phyloP scores from a whole-genome alignment of 441 rosid species.

The Corymbia calophylla region DNA sequence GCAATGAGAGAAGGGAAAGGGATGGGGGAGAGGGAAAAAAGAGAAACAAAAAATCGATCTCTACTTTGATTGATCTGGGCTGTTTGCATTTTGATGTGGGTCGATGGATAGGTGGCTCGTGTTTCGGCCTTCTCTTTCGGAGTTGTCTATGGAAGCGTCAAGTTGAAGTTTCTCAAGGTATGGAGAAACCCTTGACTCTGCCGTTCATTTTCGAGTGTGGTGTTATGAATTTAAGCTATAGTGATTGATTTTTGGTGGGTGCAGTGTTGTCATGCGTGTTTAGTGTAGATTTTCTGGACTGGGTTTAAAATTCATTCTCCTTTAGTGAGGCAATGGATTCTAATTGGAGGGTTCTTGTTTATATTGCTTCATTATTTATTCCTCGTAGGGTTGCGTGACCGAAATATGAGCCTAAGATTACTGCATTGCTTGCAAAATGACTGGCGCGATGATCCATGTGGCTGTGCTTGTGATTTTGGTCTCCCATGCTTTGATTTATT shows the following conservation, averaged over 20 bases:
- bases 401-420: background rate
- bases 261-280: background rate
- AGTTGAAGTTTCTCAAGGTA: conserved; percentile 66
- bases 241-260: background rate
- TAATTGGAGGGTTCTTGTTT: background rate
- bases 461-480: background rate
- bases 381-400: background rate
- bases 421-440: background rate
- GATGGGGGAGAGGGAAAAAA: background rate
- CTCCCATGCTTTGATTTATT: background rate
- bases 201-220: background rate
- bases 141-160: conserved; percentile 50
- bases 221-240: background rate
- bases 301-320: background rate
- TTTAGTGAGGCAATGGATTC: background rate
- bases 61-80: background rate
- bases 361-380: background rate
- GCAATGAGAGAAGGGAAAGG: background rate
- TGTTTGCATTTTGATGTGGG: background rate
- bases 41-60: background rate
- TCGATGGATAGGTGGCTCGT: conserved; percentile 49
- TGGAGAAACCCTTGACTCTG: background rate
- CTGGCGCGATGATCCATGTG: rapidly evolving
- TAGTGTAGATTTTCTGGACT: background rate
- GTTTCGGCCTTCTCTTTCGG: conserved; percentile 67